These are phyloP conservation scores for Gymnopilus dilepis DNA, from an alignment of 768 basidiomycete genomes.

Conservation along the genomic window DNA sequence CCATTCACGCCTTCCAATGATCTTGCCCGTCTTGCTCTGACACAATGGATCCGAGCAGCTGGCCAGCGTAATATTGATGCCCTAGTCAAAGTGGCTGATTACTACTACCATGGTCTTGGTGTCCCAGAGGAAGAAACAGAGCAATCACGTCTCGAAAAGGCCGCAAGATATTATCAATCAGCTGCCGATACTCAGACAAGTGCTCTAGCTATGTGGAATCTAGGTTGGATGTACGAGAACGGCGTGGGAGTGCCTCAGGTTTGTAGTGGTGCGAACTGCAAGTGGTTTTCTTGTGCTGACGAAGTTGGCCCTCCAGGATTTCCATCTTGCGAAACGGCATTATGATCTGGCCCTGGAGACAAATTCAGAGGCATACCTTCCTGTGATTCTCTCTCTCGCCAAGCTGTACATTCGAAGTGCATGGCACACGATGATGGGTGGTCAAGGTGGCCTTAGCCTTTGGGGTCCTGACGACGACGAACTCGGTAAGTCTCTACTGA, in stretches of 20 bases:
- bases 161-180: conserved; percentile 91
- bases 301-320: conserved; percentile 67
- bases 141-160: conserved; percentile 77
- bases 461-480: conserved; percentile 68
- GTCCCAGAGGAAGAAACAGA: conserved; percentile 66
- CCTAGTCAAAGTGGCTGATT: conserved; percentile 97
- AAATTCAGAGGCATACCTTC: conserved; percentile 87
- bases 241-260: conserved; percentile 92
- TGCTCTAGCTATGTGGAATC: conserved; percentile 96
- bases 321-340: conserved; percentile 94
- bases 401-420: conserved; percentile 85
- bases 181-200: conserved; percentile 93
- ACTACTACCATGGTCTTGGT: conserved; percentile 91
- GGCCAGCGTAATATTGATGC: conserved; percentile 95
- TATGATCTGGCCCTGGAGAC: conserved; percentile 91
- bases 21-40: conserved; percentile 82
- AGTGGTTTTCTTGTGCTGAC: neutral
- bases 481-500: conserved; percentile 30
- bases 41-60: conserved; percentile 94
- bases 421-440: conserved; percentile 81
- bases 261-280: neutral
- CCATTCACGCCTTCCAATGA: conserved; percentile 79
- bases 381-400: conserved; percentile 80
- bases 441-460: conserved; percentile 67
- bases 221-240: conserved; percentile 99